Conservation (phyloP, 495 filamentous ascomycete species). For the Daldinia childiae region DNA sequence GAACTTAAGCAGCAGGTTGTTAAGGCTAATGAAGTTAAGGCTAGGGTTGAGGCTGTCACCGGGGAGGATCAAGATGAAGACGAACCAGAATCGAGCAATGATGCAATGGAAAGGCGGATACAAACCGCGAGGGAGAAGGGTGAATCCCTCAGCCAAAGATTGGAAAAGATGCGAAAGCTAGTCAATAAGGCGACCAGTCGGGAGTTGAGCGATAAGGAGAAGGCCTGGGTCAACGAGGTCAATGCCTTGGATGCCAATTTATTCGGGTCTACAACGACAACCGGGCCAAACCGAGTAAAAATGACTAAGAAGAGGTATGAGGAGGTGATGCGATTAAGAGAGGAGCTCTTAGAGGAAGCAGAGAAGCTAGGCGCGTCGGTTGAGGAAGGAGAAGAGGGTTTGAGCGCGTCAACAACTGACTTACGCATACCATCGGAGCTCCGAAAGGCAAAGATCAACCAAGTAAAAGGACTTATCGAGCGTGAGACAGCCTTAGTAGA, state of each 20-base stretch:
- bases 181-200: conserved; percentile 66
- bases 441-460: conserved; percentile 71
- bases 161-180: conserved; percentile 70
- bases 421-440: conserved; percentile 71
- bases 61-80: conserved; percentile 66
- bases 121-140: conserved; percentile 67
- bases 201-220: conserved; percentile 78
- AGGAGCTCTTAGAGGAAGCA: conserved; percentile 63
- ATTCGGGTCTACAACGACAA: conserved; percentile 49
- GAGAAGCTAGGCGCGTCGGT: conserved; percentile 49
- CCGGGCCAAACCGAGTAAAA: conserved; percentile 43
- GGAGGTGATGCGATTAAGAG: conserved; percentile 56
- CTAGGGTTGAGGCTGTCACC: conserved; percentile 70
- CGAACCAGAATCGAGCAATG: conserved; percentile 57
- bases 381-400: conserved; percentile 44
- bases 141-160: conserved; percentile 64
- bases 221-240: conserved; percentile 73
- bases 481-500: conserved; percentile 69
- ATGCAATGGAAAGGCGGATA: conserved; percentile 68
- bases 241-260: conserved; percentile 57
- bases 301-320: conserved; percentile 59
- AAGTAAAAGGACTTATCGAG: conserved; percentile 76
- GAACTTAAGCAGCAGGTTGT: conserved; percentile 78
- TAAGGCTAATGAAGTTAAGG: conserved; percentile 71
- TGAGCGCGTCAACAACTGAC: conserved; percentile 43